Base-by-base conservation (phyloP, 2,329 filamentous ascomycete species). In the Fusarium longipes region DNA sequence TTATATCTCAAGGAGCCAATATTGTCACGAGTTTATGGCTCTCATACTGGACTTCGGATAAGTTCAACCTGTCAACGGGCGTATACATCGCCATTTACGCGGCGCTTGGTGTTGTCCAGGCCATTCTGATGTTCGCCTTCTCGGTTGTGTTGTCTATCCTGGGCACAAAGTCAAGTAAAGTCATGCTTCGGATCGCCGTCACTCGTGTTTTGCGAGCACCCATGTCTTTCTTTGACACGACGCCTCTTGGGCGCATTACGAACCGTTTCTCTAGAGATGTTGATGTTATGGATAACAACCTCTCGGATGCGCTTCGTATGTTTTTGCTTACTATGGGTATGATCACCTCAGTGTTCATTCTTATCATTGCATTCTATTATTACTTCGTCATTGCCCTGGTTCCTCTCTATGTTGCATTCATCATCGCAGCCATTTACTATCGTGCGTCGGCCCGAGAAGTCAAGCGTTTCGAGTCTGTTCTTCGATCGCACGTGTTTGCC, bases 151-250 rank as follows among this genome's bases (percentile, higher is more conserved):
- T 98, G 24, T 93, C 93, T 0, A 85, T 93, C 1, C 87, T 91
- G 53, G 93, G 94, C 43, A 97, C 96, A 2, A 88, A 86, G 20
- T 87, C 94, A 7, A 96, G 92, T 75, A 95, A 91, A 77, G 84
- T 84, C 36, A 93, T 98, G 87, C 86, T 98, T 49, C 87, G 91
- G 29, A 84, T 88, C 33, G 95, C 96, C 8, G 92, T 98, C 72
- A 88, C 84, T 10, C 86, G 92, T 17, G 93, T 96, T 1, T 80
- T 90, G n/a, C 83, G 88, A 25, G 88, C 88, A 4, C 88, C 88
- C n/a, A 89, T 90, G 93, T 91, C 92, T 6, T 98, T 98, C 81
- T 98, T 98, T 80, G 96, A 99, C 73, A 98, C 96, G 0, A 98
- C 96, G 1, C 96, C 96, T 1, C 85, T 98, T 2, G 96, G 96